These are phyloP conservation scores for Lentinula raphanica DNA, from an alignment of 768 basidiomycete species.

Conservation along the genomic window DNA sequence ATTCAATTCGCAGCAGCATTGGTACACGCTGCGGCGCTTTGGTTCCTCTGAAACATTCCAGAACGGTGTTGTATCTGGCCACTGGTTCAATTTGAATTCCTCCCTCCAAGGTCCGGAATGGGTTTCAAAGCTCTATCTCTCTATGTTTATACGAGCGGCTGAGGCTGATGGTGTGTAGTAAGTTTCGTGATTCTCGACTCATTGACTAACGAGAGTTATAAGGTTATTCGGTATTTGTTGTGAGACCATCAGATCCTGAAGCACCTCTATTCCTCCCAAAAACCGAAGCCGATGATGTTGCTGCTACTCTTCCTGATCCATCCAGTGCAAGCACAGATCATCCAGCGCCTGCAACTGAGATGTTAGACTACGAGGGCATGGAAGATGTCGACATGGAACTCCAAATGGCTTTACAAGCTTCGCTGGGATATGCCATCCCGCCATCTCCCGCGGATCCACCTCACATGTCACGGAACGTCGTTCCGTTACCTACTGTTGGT, in stretches of 20 bases:
- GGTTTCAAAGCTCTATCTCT: constrained; percentile 78
- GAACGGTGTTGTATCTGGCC: constrained; percentile 47
- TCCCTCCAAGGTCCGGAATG: constrained; percentile 67
- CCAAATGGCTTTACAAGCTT: constrained; percentile 84
- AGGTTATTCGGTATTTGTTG: constrained; percentile 83
- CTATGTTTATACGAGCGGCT: constrained; percentile 56
- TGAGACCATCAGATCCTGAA: constrained; percentile 57
- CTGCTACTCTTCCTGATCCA: constrained; percentile 58
- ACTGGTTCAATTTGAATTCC: constrained; percentile 92
- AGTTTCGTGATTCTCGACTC: background rate
- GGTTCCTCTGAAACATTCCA: constrained; percentile 44
- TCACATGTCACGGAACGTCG: constrained; percentile 23
- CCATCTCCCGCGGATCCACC: constrained; percentile 18
- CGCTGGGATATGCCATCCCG: constrained; percentile 36
- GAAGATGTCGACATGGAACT: constrained; percentile 87
- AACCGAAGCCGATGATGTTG: constrained; percentile 67
- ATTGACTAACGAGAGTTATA: constrained; percentile 3
- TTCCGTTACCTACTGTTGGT: constrained; percentile 17
- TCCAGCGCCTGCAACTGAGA: background rate
- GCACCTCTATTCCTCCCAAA: constrained; percentile 52
- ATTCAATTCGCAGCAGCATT: constrained; percentile 81
- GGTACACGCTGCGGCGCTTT: constrained; percentile 85
- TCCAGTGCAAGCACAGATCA: constrained; percentile 16
- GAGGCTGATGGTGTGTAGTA: constrained; percentile 66
- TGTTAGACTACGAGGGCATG: constrained; percentile 31